phyloP scores from a whole-genome alignment of 192 early-diverging fungal genomes.

The Globomyces pollinis-pini region DNA sequence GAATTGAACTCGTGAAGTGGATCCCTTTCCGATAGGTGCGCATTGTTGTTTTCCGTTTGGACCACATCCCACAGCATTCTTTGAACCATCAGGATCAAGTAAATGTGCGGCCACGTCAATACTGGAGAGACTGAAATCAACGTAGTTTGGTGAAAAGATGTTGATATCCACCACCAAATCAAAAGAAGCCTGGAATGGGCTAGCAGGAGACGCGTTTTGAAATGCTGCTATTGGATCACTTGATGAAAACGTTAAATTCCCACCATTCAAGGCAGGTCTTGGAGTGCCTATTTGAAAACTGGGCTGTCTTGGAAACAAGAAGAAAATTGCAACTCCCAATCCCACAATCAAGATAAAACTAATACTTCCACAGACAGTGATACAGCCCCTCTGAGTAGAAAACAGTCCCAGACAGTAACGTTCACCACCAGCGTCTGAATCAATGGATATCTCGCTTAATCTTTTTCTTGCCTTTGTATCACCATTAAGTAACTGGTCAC shows the following conservation, averaged over 20 bases:
- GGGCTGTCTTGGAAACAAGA: slow-evolving; percentile 25
- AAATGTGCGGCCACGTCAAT: not conserved
- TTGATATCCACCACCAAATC: slow-evolving; percentile 15
- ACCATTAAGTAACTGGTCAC: too few species aligned
- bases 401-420: slow-evolving; percentile 31
- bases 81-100: not conserved
- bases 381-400: slow-evolving; percentile 3
- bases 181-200: slow-evolving; percentile 12
- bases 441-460: too few species aligned
- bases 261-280: not conserved
- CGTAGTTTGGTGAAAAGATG: slow-evolving; percentile 24
- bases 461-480: too few species aligned
- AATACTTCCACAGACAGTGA: not conserved
- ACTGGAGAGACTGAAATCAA: not conserved
- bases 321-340: slow-evolving; percentile 21
- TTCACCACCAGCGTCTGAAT: not conserved
- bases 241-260: not conserved
- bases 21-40: not conserved
- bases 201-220: not conserved
- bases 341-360: slow-evolving; percentile 12
- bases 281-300: slow-evolving; percentile 15
- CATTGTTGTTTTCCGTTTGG: too few species aligned
- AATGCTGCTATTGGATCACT: not conserved
- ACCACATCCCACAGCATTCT: too few species aligned
- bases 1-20: not conserved